These are phyloP conservation scores for Cladophialophora yegresii DNA, from an alignment of 2,329 filamentous ascomycete genomes.

Conservation along the genomic window DNA sequence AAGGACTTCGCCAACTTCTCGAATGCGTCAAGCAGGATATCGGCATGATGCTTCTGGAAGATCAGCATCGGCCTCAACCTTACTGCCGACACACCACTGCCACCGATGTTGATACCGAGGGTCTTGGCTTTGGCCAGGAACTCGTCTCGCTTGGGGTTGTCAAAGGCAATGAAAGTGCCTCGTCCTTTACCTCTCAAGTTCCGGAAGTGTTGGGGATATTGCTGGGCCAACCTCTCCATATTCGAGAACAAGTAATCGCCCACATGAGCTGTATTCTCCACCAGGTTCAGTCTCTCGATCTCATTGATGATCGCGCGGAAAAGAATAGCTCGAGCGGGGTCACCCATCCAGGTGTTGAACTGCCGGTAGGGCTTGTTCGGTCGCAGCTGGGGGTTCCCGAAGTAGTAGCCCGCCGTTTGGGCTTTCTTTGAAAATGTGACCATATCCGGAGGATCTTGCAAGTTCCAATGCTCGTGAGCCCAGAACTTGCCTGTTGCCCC, in stretches of 20 bases:
- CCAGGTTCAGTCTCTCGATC: constrained; percentile 73
- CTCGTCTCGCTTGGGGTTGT: constrained; percentile 75
- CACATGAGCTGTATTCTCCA: constrained; percentile 73
- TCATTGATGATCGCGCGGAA: constrained; percentile 86
- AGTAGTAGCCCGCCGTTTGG: constrained; percentile 92
- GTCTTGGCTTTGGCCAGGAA: constrained; percentile 77
- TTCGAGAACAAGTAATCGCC: constrained; percentile 76
- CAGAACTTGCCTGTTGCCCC: constrained; percentile 93
- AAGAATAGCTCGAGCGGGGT: constrained; percentile 78
- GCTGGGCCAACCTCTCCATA: constrained; percentile 65
- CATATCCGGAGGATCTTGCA: constrained; percentile 79
- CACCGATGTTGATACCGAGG: constrained; percentile 83
- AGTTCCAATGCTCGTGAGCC: constrained; percentile 94
- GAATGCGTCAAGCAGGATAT: constrained; percentile 75
- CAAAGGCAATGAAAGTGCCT: constrained; percentile 92
- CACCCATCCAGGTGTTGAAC: constrained; percentile 98
- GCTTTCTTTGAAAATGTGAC: constrained; percentile 96
- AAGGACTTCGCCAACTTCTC: constrained; percentile 67
- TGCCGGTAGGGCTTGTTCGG: constrained; percentile 94
- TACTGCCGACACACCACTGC: constrained; percentile 73
- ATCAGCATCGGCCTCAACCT: constrained; percentile 85
- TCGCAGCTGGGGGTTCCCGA: constrained; percentile 72
- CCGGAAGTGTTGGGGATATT: constrained; percentile 74
- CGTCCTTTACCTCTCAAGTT: constrained; percentile 85
- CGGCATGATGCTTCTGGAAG: constrained; percentile 85